Evolutionary conservation across 2,329 filamentous ascomycete species (phyloP).

Genomic region (Diaporthe citri): DNA sequence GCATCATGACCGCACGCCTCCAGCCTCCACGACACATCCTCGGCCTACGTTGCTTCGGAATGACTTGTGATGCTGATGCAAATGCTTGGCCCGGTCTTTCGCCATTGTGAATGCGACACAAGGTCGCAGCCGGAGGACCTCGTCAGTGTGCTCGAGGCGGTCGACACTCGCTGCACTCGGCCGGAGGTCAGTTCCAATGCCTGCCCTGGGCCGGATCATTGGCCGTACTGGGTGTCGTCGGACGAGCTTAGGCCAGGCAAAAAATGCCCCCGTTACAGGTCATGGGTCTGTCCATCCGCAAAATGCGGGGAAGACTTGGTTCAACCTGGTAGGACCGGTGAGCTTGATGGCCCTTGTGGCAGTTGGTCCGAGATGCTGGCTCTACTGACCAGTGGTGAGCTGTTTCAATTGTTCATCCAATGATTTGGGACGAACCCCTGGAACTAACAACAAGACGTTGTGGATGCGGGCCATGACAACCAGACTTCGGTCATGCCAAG

Average conservation of each 20-base stretch:
- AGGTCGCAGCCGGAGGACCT: constrained; percentile 13
- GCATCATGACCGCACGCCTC: background rate
- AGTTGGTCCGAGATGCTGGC: background rate
- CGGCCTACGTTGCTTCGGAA: constrained; percentile 24
- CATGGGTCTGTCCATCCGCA: constrained; percentile 24
- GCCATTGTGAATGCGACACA: constrained; percentile 22
- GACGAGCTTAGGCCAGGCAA: constrained; percentile 14
- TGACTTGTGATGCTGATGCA: constrained; percentile 27
- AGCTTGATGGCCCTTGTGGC: constrained; percentile 11
- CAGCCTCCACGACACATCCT: constrained; percentile 15
- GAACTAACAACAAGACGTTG: constrained; percentile 6
- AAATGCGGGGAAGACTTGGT: constrained; percentile 30
- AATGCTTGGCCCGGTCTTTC: constrained; percentile 22
- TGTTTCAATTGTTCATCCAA: constrained; percentile 19
- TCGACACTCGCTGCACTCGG: constrained; percentile 21
- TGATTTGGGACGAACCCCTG: constrained; percentile 23
- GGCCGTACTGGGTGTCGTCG: constrained; percentile 20
- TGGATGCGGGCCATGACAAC: background rate
- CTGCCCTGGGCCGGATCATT: constrained; percentile 14
- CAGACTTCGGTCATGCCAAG: constrained; percentile 10
- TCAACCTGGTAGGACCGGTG: constrained; percentile 16
- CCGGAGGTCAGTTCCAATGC: constrained; percentile 17
- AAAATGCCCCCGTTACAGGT: constrained; percentile 2
- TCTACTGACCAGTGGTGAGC: constrained; percentile 1
- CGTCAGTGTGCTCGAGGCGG: constrained; percentile 16